Conservation (phyloP, 2,329 filamentous ascomycete species). For the Cladobotryum mycophilum region DNA sequence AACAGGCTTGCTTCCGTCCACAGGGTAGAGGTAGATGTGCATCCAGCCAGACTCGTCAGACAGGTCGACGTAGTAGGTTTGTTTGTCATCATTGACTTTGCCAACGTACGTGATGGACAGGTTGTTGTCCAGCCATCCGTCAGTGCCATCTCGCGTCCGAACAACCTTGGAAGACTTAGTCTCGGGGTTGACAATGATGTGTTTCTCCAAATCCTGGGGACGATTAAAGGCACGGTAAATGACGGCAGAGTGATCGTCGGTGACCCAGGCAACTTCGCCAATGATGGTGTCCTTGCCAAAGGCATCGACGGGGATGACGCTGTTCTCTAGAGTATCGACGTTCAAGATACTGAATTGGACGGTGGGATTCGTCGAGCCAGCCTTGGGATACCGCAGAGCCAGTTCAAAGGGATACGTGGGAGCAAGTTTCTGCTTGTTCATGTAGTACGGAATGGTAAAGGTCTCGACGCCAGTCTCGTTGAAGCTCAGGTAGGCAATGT, state of each 20-base stretch:
- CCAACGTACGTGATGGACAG: conserved; percentile 51
- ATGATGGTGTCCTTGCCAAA: conserved; percentile 56
- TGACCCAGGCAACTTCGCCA: conserved; percentile 63
- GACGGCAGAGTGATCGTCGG: conserved; percentile 52
- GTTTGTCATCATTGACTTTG: conserved; percentile 24
- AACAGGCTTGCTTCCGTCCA: conserved; percentile 47
- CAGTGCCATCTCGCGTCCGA: conserved; percentile 51
- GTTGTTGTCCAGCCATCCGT: conserved; percentile 58
- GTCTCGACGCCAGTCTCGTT: conserved; percentile 68
- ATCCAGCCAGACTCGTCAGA: conserved; percentile 63
- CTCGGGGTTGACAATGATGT: conserved; percentile 52
- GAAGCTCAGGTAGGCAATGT: conserved; percentile 80
- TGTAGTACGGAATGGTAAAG: conserved; percentile 61
- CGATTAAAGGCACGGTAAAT: conserved; percentile 63
- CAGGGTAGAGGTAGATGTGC: conserved; percentile 60
- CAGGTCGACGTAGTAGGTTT: conserved; percentile 57
- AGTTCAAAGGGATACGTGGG: conserved; percentile 57
- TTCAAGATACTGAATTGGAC: conserved; percentile 55
- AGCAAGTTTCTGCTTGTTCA: conserved; percentile 49
- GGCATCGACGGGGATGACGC: conserved; percentile 45
- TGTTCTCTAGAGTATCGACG: conserved; percentile 39
- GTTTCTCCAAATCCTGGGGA: conserved; percentile 58
- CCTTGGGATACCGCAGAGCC: conserved; percentile 62
- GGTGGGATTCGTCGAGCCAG: conserved; percentile 60
- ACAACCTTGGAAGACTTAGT: conserved; percentile 40